A percentile compares a stretch with the other conserved stretches of the same genome.
phyloP scores from a whole-genome alignment of 768 basidiomycete genomes.

The Trametes sanguinea region DNA sequence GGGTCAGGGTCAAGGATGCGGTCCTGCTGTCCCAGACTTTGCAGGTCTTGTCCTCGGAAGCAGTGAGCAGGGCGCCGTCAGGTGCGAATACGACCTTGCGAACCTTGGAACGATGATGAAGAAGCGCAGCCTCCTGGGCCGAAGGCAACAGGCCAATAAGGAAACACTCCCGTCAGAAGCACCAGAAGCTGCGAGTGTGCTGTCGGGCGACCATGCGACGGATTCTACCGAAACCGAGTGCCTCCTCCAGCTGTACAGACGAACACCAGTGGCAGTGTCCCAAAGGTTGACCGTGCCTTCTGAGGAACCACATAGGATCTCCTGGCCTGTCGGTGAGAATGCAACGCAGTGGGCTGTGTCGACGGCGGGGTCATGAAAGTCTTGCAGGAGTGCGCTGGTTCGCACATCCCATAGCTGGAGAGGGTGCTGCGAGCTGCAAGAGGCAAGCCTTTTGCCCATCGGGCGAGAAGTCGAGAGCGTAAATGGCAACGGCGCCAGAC shows the following conservation, averaged over 20 bases:
- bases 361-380: not conserved
- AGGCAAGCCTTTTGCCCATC: not conserved
- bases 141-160: not conserved
- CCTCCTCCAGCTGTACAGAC: not conserved
- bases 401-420: conserved; percentile 12
- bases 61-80: not conserved
- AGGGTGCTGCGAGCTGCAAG: not conserved
- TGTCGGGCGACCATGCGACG: not conserved
- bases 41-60: not conserved
- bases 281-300: conserved; percentile 8
- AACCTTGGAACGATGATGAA: not conserved
- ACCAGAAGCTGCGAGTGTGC: not conserved
- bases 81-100: not conserved
- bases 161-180: not conserved
- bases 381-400: not conserved
- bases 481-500: not conserved
- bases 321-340: conserved; percentile 9
- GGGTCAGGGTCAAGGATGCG: too few species aligned
- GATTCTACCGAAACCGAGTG: not conserved
- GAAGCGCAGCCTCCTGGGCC: not conserved
- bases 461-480: conserved; percentile 6
- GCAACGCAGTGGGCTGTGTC: not conserved
- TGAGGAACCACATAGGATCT: not conserved
- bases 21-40: not conserved
- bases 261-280: conserved; percentile 1